phyloP scores from a whole-genome alignment of 164 flowering plant genomes.

The Piper betle region DNA sequence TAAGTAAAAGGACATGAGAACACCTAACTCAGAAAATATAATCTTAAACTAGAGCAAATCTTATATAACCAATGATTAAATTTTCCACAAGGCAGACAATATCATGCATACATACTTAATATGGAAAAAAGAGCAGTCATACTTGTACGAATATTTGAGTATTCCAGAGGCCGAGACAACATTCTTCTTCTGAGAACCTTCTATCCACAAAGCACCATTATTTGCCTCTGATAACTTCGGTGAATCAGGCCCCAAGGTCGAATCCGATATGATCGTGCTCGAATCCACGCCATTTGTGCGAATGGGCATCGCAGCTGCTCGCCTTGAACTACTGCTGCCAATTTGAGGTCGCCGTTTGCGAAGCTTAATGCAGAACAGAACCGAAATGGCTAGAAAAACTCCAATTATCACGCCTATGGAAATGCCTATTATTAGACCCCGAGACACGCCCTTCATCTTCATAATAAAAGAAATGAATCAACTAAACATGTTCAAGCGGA shows the following conservation, averaged over 20 bases:
- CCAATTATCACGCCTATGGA: conserved; percentile 91
- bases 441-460: conserved; percentile 58
- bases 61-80: background rate
- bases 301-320: conserved; percentile 67
- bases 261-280: conserved; percentile 63
- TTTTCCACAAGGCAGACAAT: background rate
- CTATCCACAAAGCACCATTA: conserved; percentile 54
- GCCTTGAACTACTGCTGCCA: conserved; percentile 76
- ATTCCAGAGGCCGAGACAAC: conserved; percentile 78
- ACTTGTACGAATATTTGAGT: conserved; percentile 85
- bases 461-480: background rate
- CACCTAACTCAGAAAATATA: background rate
- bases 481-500: background rate
- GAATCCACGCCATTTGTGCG: conserved; percentile 70
- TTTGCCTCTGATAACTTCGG: conserved; percentile 41
- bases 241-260: conserved; percentile 75
- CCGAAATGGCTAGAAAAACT: conserved; percentile 50
- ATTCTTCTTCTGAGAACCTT: conserved; percentile 51
- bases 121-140: conserved; percentile 10
- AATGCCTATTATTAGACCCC: conserved; percentile 77
- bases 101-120: background rate
- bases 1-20: background rate
- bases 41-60: too few species aligned
- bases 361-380: conserved; percentile 53
- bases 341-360: conserved; percentile 71